phyloP scores from a whole-genome alignment of 768 basidiomycete species.

The Boletus patriciae region DNA sequence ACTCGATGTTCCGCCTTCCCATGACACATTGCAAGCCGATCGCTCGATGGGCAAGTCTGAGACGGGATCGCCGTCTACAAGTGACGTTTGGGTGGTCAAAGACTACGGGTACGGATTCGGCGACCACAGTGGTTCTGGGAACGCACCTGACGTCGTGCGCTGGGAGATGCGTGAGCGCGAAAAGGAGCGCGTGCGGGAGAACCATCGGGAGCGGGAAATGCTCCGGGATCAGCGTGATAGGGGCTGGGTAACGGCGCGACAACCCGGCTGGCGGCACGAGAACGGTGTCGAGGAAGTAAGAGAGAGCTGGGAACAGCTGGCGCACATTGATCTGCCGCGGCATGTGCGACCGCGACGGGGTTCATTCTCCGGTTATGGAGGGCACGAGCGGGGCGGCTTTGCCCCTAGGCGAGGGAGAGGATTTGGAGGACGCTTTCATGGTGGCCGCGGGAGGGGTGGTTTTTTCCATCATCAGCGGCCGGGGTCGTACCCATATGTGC shows the following conservation, averaged over 20 bases:
- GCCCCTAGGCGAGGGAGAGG: constrained; percentile 36
- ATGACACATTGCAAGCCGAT: neutral
- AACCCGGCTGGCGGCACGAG: constrained; percentile 24
- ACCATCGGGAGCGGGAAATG: constrained; percentile 13
- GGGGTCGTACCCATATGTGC: constrained; percentile 34
- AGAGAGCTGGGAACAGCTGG: constrained; percentile 25
- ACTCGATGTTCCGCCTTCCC: neutral
- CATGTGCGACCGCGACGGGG: constrained; percentile 35
- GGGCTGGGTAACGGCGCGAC: constrained; percentile 15
- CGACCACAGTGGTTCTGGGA: constrained; percentile 38
- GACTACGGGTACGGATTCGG: constrained; percentile 70
- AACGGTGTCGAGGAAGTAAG: constrained; percentile 27
- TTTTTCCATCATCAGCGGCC: constrained; percentile 35
- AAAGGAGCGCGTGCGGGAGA: constrained; percentile 16
- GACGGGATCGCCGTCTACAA: constrained; percentile 15
- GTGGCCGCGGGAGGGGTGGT: constrained; percentile 36
- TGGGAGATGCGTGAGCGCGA: constrained; percentile 33
- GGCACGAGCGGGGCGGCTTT: constrained; percentile 35
- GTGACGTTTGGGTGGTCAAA: constrained; percentile 53
- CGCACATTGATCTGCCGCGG: constrained; percentile 13
- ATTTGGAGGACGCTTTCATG: constrained; percentile 39
- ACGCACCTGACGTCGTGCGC: constrained; percentile 30
- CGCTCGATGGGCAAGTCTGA: constrained; percentile 11
- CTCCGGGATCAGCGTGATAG: constrained; percentile 21
- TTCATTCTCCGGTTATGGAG: constrained; percentile 31